Base-by-base conservation (phyloP, 2,329 filamentous ascomycete species). In the Trichoderma cornu-damae region DNA sequence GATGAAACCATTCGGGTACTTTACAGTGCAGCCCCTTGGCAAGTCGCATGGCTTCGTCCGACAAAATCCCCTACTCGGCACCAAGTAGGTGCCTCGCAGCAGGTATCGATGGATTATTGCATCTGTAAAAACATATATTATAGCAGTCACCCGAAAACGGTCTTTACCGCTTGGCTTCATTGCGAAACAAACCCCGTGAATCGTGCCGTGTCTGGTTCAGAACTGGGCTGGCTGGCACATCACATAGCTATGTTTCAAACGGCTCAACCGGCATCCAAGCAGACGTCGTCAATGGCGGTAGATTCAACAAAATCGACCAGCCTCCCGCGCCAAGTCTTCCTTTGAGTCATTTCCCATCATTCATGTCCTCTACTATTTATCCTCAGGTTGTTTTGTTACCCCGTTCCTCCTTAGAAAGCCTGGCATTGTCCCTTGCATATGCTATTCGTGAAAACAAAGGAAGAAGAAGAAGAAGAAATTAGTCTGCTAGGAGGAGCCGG, bases 381-480 rank as follows among this genome's bases (percentile, higher is more conserved):
- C 22, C 28, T 52, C 47, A 42, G 51, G 49, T 48, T 44, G 52
- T 58, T 60, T n/a, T 61, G 61, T 63, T 61, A 50, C 32, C 55
- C n/a, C 52, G 11, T 54, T 58, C 52, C 60, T 52, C 38, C 42
- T 49, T n/a, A 18, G 44, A 54, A 56, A 59, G 32, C 57, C 60
- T 40, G 37, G 57, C 56, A 51, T 18, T 50, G 40, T 60, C 55
- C 58, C 48, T 57, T 55, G 47, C 59, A 60, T 63, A 62, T 56
- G 47, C 60, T 59, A 59, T 62, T 62, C 59, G 59, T 59, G 47
- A 58, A 55, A 60, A 59, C 55, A 55, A 30, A 30, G 8, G 9
- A 30, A 30, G 2, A 30, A 30, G 9, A 28, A 37, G 7, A 46
- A 47, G 47, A 53, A 60, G 43, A 60, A 51, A 61, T 52, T 30